Evolutionary conservation across 2,329 filamentous ascomycete genomes (phyloP).

Genomic region (Ambrosiella cleistominuta): DNA sequence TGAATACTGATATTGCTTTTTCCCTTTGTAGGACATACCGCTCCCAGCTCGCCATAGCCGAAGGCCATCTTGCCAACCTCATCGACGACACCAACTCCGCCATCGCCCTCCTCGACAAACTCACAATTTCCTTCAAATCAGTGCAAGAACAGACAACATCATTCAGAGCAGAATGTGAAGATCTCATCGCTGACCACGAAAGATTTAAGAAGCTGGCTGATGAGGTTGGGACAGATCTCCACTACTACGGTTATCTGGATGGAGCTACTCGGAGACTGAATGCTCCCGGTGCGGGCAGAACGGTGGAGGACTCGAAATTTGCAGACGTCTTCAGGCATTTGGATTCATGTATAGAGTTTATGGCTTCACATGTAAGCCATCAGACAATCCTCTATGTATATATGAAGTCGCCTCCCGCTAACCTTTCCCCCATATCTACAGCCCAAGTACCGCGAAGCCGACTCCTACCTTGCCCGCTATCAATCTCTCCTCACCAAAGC

Average conservation of each 20-base stretch:
- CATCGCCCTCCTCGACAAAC: conserved; percentile 54
- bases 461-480: conserved; percentile 76
- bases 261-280: conserved; percentile 79
- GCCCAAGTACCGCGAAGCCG: conserved; percentile 72
- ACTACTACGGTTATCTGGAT: conserved; percentile 88
- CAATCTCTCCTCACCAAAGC: conserved; percentile 57
- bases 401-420: conserved; percentile 9
- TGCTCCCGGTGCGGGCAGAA: conserved; percentile 70
- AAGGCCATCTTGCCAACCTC: conserved; percentile 64
- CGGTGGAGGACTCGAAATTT: conserved; percentile 73
- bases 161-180: conserved; percentile 84
- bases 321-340: conserved; percentile 74
- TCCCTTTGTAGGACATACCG: conserved; percentile 44
- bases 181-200: conserved; percentile 64
- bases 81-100: conserved; percentile 61
- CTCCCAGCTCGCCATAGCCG: conserved; percentile 64
- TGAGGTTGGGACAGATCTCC: conserved; percentile 73
- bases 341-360: conserved; percentile 82
- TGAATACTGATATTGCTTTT: background rate
- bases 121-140: conserved; percentile 71
- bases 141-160: conserved; percentile 85
- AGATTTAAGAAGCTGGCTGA: conserved; percentile 64
- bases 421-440: conserved; percentile 19
- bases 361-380: conserved; percentile 59
- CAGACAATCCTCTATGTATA: background rate